Evolutionary conservation across 2,329 filamentous ascomycete species (phyloP).

Genomic region (Hypoxylon sp.): DNA sequence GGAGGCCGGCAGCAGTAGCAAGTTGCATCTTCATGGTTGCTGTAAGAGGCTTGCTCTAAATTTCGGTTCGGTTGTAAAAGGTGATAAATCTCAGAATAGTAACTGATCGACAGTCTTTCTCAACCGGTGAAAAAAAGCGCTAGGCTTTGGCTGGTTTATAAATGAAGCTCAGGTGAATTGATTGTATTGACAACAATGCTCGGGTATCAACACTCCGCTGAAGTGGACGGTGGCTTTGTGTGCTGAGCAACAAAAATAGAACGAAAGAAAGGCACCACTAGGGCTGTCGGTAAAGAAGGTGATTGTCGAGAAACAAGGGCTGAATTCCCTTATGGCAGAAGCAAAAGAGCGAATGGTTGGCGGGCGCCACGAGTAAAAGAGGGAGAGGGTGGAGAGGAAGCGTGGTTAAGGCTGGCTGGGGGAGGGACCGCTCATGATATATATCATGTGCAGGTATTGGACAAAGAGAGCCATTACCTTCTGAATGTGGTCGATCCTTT

Average conservation of each 20-base stretch:
- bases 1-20: conserved; percentile 48
- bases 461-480: conserved; percentile 32
- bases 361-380: conserved; percentile 38
- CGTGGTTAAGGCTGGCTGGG: conserved; percentile 12
- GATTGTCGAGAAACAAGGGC: conserved; percentile 33
- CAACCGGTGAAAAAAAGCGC: conserved; percentile 28
- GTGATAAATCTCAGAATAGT: conserved; percentile 13
- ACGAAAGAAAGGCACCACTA: conserved; percentile 33
- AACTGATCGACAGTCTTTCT: conserved; percentile 42
- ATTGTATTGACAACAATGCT: conserved; percentile 14
- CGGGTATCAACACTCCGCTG: conserved; percentile 8
- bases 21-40: conserved; percentile 51
- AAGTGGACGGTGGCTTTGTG: conserved; percentile 31
- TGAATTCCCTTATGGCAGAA: conserved; percentile 24
- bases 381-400: conserved; percentile 26
- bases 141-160: conserved; percentile 11
- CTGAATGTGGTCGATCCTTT: conserved; percentile 24
- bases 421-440: conserved; percentile 32
- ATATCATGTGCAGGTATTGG: conserved; percentile 28
- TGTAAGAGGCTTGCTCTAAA: conserved; percentile 33
- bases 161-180: conserved; percentile 1
- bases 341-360: conserved; percentile 37
- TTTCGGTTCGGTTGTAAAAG: conserved; percentile 37
- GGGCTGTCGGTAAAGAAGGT: conserved; percentile 33
- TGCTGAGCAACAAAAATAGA: conserved; percentile 26